Evolutionary conservation across 768 basidiomycete species (phyloP).

Genomic region (Sporobolomyces phaffii): DNA sequence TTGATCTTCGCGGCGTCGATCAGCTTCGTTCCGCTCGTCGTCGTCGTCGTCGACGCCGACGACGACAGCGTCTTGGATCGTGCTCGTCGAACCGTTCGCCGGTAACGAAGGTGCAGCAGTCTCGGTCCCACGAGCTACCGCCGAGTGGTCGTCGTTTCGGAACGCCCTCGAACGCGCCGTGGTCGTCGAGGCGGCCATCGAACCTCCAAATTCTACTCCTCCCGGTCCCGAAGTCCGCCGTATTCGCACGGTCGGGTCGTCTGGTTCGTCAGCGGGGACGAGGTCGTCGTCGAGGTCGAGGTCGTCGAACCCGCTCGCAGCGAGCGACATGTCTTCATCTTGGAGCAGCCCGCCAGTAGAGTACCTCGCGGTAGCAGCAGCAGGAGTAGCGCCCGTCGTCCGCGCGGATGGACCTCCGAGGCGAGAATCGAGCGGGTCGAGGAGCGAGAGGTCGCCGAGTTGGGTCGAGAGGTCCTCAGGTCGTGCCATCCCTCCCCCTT

Average conservation of each 20-base stretch:
- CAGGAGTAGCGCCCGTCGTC: too few relatives aligned
- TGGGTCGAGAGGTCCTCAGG: neutral
- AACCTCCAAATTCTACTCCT: constrained; percentile 1
- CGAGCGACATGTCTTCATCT: constrained; percentile 8
- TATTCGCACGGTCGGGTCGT: neutral
- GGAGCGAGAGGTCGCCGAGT: neutral
- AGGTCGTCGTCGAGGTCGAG: neutral
- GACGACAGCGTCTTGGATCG: too few relatives aligned
- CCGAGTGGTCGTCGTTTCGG: neutral
- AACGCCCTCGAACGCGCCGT: neutral
- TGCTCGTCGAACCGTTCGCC: neutral
- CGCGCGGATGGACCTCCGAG: neutral
- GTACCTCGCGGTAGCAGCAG: neutral
- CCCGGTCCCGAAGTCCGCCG: neutral
- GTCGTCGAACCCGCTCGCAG: neutral
- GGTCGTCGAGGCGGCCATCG: neutral
- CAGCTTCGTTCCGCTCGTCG: neutral
- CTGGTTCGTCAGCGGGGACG: neutral
- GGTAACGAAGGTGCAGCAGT: too few relatives aligned
- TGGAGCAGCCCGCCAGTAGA: neutral
- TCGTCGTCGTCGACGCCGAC: too few relatives aligned
- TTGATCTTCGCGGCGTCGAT: too few relatives aligned
- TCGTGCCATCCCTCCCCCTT: too few relatives aligned
- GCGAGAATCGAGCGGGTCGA: neutral
- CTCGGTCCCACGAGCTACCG: neutral